Conservation (phyloP, 2,329 filamentous ascomycete species). For the Ceratocystiopsis sp. region DNA sequence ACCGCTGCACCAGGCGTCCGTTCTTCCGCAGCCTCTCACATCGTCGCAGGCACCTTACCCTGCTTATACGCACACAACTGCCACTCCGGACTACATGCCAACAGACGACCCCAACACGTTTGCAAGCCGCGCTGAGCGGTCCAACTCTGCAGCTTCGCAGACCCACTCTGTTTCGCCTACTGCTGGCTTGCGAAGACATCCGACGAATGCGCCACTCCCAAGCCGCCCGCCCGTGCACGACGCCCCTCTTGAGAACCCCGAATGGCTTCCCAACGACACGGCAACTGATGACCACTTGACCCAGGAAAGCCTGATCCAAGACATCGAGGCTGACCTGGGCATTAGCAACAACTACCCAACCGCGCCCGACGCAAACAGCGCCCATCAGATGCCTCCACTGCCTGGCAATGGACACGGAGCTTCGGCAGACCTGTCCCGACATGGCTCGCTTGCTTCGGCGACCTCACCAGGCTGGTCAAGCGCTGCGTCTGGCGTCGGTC, state of each 20-base stretch:
- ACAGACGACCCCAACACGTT: slow-evolving; percentile 28
- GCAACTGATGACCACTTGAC: slow-evolving; percentile 18
- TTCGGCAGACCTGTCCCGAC: slow-evolving; percentile 3
- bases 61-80: slow-evolving; percentile 32
- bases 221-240: slow-evolving; percentile 29
- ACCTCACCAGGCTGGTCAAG: slow-evolving; percentile 15
- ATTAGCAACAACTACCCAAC: slow-evolving; percentile 11
- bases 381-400: slow-evolving; percentile 16
- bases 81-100: slow-evolving; percentile 31
- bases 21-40: slow-evolving; percentile 5
- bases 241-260: slow-evolving; percentile 11
- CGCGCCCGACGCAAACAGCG: slow-evolving; percentile 23
- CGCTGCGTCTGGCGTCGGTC: slow-evolving; percentile 23
- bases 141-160: slow-evolving; percentile 32
- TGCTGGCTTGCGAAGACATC: slow-evolving; percentile 35
- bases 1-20: no score
- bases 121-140: slow-evolving; percentile 26
- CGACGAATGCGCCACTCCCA: slow-evolving; percentile 43
- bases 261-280: slow-evolving; percentile 4
- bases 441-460: slow-evolving; percentile 33
- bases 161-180: slow-evolving; percentile 21
- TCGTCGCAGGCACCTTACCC: slow-evolving; percentile 33
- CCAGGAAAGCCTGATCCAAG: slow-evolving; percentile 38
- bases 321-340: slow-evolving; percentile 38
- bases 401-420: neutral